phyloP scores from a whole-genome alignment of 345 rosid genomes.

The Rhodamnia rubescens region DNA sequence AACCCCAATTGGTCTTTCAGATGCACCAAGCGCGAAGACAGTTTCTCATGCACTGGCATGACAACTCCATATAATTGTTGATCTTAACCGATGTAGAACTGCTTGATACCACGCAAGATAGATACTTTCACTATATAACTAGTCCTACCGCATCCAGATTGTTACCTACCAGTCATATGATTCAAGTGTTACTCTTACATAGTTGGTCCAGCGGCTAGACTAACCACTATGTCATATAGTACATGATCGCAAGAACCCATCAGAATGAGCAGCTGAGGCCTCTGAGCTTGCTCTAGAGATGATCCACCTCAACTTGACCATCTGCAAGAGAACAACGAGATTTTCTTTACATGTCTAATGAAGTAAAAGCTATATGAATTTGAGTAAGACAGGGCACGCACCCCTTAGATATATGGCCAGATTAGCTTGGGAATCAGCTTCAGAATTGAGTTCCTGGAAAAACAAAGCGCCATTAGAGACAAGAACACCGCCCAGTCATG shows the following conservation, averaged over 20 bases:
- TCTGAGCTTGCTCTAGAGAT: background rate
- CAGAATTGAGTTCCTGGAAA: slow-evolving; percentile 55
- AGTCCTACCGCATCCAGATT: background rate
- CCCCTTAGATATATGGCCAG: slow-evolving; percentile 45
- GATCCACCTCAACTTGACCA: slow-evolving; percentile 44
- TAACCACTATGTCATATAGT: background rate
- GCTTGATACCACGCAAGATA: background rate
- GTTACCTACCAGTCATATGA: background rate
- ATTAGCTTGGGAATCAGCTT: slow-evolving; percentile 80
- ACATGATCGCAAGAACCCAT: background rate
- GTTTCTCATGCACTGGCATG: background rate
- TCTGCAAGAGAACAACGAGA: slow-evolving; percentile 22
- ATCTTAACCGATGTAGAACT: background rate
- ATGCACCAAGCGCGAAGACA: background rate
- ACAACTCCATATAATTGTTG: background rate
- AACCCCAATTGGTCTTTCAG: background rate
- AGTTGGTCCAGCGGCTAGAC: background rate
- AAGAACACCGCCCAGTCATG: background rate
- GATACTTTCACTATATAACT: background rate
- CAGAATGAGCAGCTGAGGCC: background rate
- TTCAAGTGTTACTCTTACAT: background rate
- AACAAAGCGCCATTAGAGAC: background rate
- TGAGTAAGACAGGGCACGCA: slow-evolving; percentile 6
- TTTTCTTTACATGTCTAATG: background rate
- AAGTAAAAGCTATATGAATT: background rate